Conservation (phyloP, 495 filamentous ascomycete species). For the Chaetomidium leptoderma region DNA sequence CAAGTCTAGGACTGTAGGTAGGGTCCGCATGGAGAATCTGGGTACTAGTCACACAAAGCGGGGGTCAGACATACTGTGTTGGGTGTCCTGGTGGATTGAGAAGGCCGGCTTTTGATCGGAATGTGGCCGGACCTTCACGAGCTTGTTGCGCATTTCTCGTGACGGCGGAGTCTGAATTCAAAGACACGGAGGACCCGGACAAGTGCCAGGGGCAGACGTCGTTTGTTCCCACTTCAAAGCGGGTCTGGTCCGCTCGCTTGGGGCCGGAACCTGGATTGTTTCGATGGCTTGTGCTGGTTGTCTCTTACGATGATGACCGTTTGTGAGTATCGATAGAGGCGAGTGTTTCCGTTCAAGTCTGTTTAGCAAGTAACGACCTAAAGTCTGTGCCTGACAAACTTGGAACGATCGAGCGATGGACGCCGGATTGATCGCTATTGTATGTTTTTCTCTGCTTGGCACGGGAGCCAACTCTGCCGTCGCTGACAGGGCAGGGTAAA, state of each 20-base stretch:
- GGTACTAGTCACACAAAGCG: not conserved
- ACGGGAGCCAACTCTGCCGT: not conserved
- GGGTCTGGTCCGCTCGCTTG: conserved; percentile 2
- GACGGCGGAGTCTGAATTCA: not conserved
- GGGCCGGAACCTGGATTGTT: not conserved
- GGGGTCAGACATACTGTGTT: conserved; percentile 32
- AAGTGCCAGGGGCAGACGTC: not conserved
- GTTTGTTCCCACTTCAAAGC: conserved; percentile 12
- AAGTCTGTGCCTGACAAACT: not conserved
- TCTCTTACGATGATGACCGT: not conserved
- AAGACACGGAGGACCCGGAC: conserved; percentile 8
- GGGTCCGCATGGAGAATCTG: not conserved
- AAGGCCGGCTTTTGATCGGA: conserved; percentile 31
- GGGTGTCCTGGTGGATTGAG: conserved; percentile 30
- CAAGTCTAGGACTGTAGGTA: too few relatives aligned
- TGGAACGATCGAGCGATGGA: not conserved
- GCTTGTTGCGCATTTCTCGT: conserved; percentile 42
- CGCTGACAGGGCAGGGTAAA: conserved; percentile 2
- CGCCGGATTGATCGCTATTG: not conserved
- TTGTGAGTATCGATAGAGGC: too few relatives aligned
- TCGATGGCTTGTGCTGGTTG: not conserved
- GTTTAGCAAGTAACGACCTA: too few relatives aligned
- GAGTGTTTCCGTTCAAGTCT: too few relatives aligned
- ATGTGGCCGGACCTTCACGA: conserved; percentile 34
- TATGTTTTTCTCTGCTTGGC: conserved; percentile 14